Percentiles rank a stretch among this genome's conserved stretches.
Conservation (phyloP, 306 rosid species). For the Begonia masoniana region DNA sequence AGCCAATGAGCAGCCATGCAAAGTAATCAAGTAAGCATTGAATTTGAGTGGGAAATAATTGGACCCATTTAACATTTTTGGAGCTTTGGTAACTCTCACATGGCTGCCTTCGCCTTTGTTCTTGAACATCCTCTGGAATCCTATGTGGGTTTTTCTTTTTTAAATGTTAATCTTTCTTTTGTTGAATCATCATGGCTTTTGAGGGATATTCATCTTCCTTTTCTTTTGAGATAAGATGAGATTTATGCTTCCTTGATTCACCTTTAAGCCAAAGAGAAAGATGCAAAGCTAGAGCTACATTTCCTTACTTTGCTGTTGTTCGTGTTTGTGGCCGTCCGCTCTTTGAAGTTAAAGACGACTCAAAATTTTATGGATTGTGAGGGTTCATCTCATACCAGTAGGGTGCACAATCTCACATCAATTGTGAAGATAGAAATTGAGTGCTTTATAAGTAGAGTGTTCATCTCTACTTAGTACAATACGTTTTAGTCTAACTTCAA, state of each 20-base stretch:
- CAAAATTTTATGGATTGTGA: too few relatives aligned
- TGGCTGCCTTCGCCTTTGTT: conserved; percentile 6
- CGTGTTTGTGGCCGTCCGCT: too few relatives aligned
- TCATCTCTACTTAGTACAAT: too few relatives aligned
- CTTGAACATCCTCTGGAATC: conserved; percentile 29
- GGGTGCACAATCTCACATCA: too few relatives aligned
- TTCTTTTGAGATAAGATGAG: conserved; percentile 22
- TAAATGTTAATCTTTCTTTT: conserved; percentile 4
- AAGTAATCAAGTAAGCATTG: neutral
- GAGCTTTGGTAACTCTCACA: conserved; percentile 13
- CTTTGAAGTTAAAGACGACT: too few relatives aligned
- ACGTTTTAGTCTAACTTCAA: too few relatives aligned
- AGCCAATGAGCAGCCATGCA: too few relatives aligned
- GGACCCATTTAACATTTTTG: conserved; percentile 26
- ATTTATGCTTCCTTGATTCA: conserved; percentile 18
- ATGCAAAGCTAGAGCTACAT: conserved; percentile 1
- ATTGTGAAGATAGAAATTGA: too few relatives aligned
- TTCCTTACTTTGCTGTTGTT: neutral
- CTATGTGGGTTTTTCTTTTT: conserved; percentile 30
- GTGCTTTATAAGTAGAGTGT: too few relatives aligned
- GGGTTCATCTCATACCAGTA: too few relatives aligned
- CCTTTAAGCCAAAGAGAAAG: conserved; percentile 9
- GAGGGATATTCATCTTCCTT: conserved; percentile 24
- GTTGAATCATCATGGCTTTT: conserved; percentile 13
- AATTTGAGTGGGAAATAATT: neutral